Evolutionary conservation across 2,329 filamentous ascomycete species (phyloP), one percentile per base, ranked within the genome.

Genomic region (Sporothrix curviconia): DNA sequence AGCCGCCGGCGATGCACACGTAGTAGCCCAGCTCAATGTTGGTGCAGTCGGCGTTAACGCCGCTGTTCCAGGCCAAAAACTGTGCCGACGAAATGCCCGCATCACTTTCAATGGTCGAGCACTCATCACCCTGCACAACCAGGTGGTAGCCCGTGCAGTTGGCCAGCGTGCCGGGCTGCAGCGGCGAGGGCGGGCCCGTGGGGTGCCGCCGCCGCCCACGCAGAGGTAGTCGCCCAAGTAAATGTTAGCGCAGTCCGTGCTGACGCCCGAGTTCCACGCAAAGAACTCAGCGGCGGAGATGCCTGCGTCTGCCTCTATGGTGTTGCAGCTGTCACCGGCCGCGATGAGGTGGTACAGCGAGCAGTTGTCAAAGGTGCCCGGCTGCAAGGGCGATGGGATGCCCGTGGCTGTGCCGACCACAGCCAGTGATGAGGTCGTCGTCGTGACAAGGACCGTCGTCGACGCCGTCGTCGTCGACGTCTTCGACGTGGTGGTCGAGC

Each of bases 111-210:
- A 65, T 59, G 22, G n/a, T n/a, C n/a, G 58, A 34, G 64, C 72
- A 74, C 12, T 34, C 60, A 55, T 72, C 69, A 44, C 70, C 69
- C 11, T 57, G 61, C 34, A 64, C 63, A 25, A 69, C 63, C 37
- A 62, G 66, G 62, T 70, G 68, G 65, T 66, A 71, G 32, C 61
- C 50, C 24, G 61, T 65, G 65, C 71, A 73, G 53, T 54, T 55
- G 19, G 34, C 19, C 8, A 56, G 37, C 15, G 62, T 39, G n/a
- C 58, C 61, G 14, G 61, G 55, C 54, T 42, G 44, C 50, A 67
- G 49, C n/a, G 54, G 56, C 19, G 51, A 58, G 3, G 56, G 56
- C 4, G 28, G 17, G 4, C 36, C 15, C 9, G 50, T 40, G 0
- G 17, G 9, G 51, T 8, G 32, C 22, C 39, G 12, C 28, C n/a